A percentile compares a stretch with the other conserved stretches of the same genome.
Conservation (phyloP, 2,329 filamentous ascomycete genomes). For the Alternaria dauci region DNA sequence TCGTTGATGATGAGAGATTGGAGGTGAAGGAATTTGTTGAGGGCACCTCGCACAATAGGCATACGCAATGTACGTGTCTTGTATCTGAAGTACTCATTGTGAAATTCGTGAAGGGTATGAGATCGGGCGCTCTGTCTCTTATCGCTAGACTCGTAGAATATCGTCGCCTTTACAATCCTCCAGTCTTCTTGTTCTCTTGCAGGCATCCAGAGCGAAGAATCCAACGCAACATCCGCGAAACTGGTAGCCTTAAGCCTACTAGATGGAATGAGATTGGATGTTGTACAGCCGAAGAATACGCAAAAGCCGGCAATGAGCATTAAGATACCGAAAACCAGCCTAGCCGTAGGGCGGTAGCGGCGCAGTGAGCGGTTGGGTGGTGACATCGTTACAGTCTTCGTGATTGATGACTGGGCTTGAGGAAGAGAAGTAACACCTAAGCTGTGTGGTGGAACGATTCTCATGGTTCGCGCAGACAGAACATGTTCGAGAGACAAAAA, state of each 20-base stretch:
- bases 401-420: neutral
- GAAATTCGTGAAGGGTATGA: neutral
- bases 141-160: neutral
- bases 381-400: neutral
- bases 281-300: neutral
- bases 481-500: neutral
- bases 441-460: neutral
- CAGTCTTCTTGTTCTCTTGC: neutral
- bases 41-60: conserved; percentile 44
- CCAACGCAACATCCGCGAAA: no score
- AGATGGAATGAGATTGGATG: neutral
- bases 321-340: neutral
- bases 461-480: neutral
- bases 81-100: conserved; percentile 29
- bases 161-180: neutral
- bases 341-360: neutral
- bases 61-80: conserved; percentile 47
- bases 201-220: neutral
- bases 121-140: neutral
- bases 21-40: conserved; percentile 48
- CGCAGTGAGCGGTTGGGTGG: neutral
- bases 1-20: conserved; percentile 36
- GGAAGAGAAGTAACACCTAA: neutral
- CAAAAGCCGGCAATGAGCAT: neutral
- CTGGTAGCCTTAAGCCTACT: neutral